Conservation (phyloP, 2,329 filamentous ascomycete genomes). For the Diplodia seriata region DNA sequence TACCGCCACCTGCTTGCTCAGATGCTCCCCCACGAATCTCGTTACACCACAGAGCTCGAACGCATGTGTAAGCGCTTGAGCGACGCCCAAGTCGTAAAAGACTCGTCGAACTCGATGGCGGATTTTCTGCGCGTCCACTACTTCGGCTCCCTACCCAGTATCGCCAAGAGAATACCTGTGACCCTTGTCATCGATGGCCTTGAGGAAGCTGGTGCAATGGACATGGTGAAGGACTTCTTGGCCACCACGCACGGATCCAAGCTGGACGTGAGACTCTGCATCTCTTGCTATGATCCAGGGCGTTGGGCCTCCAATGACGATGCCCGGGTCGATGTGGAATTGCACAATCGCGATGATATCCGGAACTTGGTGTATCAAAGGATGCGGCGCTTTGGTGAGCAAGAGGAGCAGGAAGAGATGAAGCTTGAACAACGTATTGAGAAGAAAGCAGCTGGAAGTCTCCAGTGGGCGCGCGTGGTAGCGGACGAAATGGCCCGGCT, state of each 20-base stretch:
- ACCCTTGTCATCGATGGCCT: neutral
- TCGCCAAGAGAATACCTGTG: neutral
- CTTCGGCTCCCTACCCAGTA: neutral
- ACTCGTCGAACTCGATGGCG: neutral
- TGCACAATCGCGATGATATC: neutral
- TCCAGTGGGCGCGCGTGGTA: neutral
- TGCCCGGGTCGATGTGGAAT: neutral
- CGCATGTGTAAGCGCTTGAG: neutral
- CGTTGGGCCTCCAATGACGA: neutral
- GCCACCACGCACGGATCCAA: too few species aligned
- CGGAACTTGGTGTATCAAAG: neutral
- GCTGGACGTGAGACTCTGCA: neutral
- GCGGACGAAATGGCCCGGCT: neutral
- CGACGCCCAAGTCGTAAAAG: neutral
- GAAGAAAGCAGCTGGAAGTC: neutral
- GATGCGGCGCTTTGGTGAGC: neutral
- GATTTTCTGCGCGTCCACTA: neutral
- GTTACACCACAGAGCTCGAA: neutral
- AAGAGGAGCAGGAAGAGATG: neutral
- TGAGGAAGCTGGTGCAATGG: neutral
- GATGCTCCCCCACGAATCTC: neutral
- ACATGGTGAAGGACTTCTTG: neutral
- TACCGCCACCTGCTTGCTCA: constrained; percentile 3
- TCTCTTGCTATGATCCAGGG: neutral
- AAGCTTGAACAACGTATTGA: neutral